A percentile compares a stretch with the other conserved stretches of the same genome.
Evolutionary conservation across 768 basidiomycete genomes (phyloP).

Genomic region (Agaricus subrufescens): DNA sequence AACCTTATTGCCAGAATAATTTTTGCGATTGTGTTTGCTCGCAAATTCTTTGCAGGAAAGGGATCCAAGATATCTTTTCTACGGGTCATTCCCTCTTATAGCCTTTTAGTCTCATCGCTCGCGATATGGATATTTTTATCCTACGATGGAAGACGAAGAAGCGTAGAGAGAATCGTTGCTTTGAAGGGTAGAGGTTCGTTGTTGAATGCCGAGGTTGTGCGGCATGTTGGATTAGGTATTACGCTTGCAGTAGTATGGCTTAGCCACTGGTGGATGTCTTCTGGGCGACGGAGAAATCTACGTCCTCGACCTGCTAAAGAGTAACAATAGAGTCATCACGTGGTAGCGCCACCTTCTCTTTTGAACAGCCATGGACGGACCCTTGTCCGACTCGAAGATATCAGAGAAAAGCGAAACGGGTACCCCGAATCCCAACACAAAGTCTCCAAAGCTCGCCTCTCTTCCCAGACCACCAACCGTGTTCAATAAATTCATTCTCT

Average conservation of each 20-base stretch:
- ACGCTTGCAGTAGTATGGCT: conserved; percentile 11
- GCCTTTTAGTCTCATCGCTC: neutral
- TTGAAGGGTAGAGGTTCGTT: conserved; percentile 3
- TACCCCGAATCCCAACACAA: neutral
- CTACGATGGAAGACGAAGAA: neutral
- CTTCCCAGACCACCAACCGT: conserved; percentile 17
- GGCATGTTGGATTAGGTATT: conserved; percentile 9
- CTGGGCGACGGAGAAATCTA: neutral
- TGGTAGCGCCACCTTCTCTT: neutral
- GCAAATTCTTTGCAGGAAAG: conserved; percentile 36
- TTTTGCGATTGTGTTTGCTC: conserved; percentile 52
- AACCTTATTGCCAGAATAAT: conserved; percentile 60
- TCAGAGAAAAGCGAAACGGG: conserved; percentile 6
- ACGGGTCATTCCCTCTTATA: conserved; percentile 1
- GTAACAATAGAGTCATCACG: neutral
- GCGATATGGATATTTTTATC: neutral
- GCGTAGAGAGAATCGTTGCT: neutral
- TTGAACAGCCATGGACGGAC: conserved; percentile 1
- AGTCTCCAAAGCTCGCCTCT: neutral
- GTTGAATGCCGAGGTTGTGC: conserved; percentile 1
- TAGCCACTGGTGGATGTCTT: conserved; percentile 12
- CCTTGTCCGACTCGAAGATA: conserved; percentile 5
- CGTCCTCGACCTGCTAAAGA: neutral
- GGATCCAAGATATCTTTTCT: neutral
- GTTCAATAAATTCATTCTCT: conserved; percentile 86